Percentiles rank a stretch among this genome's conserved stretches.
These are phyloP conservation scores for Gracilariopsis chorda DNA, from an alignment of 23 red algal genomes.

Conservation along the genomic window DNA sequence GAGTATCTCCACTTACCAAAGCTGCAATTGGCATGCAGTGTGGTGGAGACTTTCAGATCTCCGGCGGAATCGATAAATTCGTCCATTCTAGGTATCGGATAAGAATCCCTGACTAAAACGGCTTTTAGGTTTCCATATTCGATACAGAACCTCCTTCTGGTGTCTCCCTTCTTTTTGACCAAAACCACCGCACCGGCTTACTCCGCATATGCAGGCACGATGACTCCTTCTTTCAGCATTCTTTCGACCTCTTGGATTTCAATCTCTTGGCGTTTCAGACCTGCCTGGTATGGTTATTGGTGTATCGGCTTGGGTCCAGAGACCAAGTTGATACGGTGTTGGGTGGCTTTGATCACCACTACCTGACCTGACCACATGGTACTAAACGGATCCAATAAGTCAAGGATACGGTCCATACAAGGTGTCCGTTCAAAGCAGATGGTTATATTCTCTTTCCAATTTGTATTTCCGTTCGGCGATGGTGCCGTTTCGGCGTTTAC, in stretches of 20 bases:
- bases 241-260: neutral
- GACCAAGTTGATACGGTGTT: too few relatives aligned
- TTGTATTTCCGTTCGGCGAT: too few relatives aligned
- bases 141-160: neutral
- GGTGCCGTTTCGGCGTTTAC: too few relatives aligned
- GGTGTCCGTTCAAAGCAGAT: too few relatives aligned
- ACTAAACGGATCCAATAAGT: too few relatives aligned
- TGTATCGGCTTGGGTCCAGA: too few relatives aligned
- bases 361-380: too few relatives aligned
- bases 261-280: neutral
- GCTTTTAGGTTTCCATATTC: slow-evolving; percentile 10
- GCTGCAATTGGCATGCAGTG: neutral
- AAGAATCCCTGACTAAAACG: neutral
- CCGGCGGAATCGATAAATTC: too few relatives aligned
- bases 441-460: too few relatives aligned
- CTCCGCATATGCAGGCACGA: neutral
- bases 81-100: neutral
- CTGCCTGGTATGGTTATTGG: too few relatives aligned
- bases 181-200: neutral
- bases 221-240: neutral
- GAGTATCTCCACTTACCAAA: neutral
- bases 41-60: slow-evolving; percentile 2
- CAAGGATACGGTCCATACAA: too few relatives aligned
- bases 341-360: too few relatives aligned
- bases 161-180: neutral